phyloP scores from a whole-genome alignment of 1,284 basidiomycete genomes.

The Gymnopus androsaceus region DNA sequence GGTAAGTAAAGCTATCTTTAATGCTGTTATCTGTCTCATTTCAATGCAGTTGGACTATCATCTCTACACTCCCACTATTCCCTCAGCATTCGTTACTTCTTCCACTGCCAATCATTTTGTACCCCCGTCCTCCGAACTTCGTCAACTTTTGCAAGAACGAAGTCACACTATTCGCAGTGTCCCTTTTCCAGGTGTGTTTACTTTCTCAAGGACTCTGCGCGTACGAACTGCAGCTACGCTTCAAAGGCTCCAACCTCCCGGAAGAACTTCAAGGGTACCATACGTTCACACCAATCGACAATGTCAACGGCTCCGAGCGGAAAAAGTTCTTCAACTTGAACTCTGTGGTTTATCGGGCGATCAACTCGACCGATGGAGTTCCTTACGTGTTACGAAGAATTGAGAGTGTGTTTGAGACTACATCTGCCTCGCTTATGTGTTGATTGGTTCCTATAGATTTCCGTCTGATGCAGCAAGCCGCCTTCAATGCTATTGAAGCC shows the following conservation, averaged over 20 bases:
- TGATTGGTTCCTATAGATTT: conserved; percentile 58
- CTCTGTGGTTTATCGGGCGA: conserved; percentile 83
- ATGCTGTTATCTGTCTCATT: conserved; percentile 4
- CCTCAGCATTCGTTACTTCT: conserved; percentile 55
- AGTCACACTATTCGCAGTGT: conserved; percentile 69
- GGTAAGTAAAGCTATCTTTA: conserved; percentile 43
- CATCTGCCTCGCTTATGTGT: neutral
- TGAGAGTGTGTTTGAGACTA: conserved; percentile 64
- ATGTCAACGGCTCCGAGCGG: conserved; percentile 45
- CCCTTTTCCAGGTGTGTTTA: conserved; percentile 24
- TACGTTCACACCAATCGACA: conserved; percentile 80
- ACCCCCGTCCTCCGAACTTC: conserved; percentile 64
- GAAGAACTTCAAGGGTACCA: conserved; percentile 93
- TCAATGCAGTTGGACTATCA: conserved; percentile 81
- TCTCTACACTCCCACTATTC: conserved; percentile 74
- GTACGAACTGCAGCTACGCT: conserved; percentile 21
- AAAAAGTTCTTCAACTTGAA: conserved; percentile 76
- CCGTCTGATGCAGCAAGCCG: conserved; percentile 78
- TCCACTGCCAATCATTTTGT: conserved; percentile 58
- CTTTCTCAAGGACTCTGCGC: neutral
- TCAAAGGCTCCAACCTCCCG: conserved; percentile 65
- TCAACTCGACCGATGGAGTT: conserved; percentile 76
- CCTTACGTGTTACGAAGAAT: conserved; percentile 82
- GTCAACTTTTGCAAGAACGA: conserved; percentile 79
- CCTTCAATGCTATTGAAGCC: conserved; percentile 82